Evolutionary conservation across 2,329 filamentous ascomycete species (phyloP), one percentile per base, ranked within the genome.

Genomic region (Aspergillus pseudonomiae): DNA sequence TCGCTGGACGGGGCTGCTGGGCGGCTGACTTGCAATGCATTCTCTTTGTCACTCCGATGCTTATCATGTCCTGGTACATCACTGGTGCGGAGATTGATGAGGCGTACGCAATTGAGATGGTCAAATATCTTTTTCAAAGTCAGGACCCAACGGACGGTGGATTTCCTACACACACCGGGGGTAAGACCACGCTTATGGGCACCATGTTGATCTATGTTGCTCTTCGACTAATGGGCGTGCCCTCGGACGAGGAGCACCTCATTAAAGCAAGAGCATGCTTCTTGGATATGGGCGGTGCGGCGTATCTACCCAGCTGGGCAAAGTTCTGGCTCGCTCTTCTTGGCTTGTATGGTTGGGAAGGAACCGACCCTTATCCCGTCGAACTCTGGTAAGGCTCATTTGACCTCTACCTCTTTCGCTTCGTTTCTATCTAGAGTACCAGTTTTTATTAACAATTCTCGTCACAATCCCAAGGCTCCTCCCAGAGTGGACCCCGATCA

Each of bases 1-100:
- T 64, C 1, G 36, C 39, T 1, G 48, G 32, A 1, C 32, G 56
- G 7, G 63, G 63, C 3, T 64, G 63, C 43, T 64, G 63, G 60
- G 59, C 59, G 0, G 50, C 60, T 4, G 63, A 64, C n/a, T 3
- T 64, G 26, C 57, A 34, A 6, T 62, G 56, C 21, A 64, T 64
- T 4, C 59, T 62, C n/a, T 65, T 65, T 12, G 60, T 65, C 3
- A 65, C 63, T 0, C 57, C 57, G 1, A 62, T 62, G 60, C 3
- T 62, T 3, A 10, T 64, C 11, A 60, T 66, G 0, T 9, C 53
- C 4, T 64, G 64, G 64, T 63, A 64, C 2, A 60, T 66, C 28
- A 64, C 59, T 0, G 52, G 46, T 9, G 52, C 59, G 1, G 5
- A 14, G 6, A 62, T 66, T 39, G 34, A 56, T 6, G 58, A 59